Evolutionary conservation across 495 filamentous ascomycete genomes (phyloP).

Genomic region (Talaromyces thailandensis): DNA sequence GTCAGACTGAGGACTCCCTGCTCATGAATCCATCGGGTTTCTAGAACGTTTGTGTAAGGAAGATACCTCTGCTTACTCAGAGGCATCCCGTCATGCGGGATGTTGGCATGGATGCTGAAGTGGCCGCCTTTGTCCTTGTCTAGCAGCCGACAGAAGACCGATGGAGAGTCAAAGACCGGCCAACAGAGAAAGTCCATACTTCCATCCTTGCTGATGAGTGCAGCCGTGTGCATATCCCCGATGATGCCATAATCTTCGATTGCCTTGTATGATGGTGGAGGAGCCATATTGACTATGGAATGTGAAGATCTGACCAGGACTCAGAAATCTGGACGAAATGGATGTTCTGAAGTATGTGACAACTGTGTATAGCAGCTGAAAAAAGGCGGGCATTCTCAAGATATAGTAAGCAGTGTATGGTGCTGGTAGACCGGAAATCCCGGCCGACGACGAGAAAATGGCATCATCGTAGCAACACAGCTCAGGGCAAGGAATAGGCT

Average conservation of each 20-base stretch:
- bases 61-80: slow-evolving; percentile 66
- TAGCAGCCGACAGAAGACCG: slow-evolving; percentile 56
- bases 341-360: background rate
- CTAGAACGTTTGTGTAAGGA: slow-evolving; percentile 60
- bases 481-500: background rate
- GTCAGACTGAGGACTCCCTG: slow-evolving; percentile 60
- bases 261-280: slow-evolving; percentile 41
- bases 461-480: slow-evolving; percentile 6
- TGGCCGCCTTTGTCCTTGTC: slow-evolving; percentile 64
- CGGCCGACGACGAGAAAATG: slow-evolving; percentile 6
- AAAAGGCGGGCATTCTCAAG: background rate
- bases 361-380: background rate
- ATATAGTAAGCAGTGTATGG: background rate
- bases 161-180: slow-evolving; percentile 61
- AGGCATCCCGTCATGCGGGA: slow-evolving; percentile 30
- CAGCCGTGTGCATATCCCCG: slow-evolving; percentile 71
- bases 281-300: slow-evolving; percentile 9
- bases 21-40: slow-evolving; percentile 63
- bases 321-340: background rate
- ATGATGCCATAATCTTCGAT: slow-evolving; percentile 72
- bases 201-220: slow-evolving; percentile 60
- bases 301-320: background rate
- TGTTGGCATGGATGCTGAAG: slow-evolving; percentile 49
- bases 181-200: slow-evolving; percentile 72
- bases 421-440: background rate